phyloP scores from a whole-genome alignment of 495 filamentous ascomycete species.

The Cenococcum geophilum region DNA sequence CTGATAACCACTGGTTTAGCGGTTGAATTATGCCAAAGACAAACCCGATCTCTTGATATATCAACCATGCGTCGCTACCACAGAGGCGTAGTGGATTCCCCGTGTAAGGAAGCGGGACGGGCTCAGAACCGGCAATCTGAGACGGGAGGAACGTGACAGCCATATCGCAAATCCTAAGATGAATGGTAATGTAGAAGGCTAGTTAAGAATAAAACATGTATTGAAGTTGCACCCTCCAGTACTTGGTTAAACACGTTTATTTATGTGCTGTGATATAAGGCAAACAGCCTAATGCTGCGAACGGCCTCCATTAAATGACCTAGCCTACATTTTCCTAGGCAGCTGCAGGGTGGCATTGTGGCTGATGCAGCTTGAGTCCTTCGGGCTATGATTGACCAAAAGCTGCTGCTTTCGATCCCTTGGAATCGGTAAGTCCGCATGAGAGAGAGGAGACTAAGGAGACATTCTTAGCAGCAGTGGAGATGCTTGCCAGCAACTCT shows the following conservation, averaged over 20 bases:
- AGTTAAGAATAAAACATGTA: not conserved
- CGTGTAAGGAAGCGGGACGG: conserved; percentile 21
- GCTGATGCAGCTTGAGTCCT: not conserved
- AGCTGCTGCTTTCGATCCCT: not conserved
- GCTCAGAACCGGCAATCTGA: conserved; percentile 3
- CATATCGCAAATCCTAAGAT: not conserved
- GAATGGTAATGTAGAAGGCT: not conserved
- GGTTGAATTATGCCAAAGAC: conserved; percentile 21
- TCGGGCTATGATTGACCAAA: not conserved
- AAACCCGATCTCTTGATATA: conserved; percentile 6
- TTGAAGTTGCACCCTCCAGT: not conserved
- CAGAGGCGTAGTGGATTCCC: conserved; percentile 18
- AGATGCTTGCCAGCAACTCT: not conserved
- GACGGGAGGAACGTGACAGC: conserved; percentile 16
- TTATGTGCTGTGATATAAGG: not conserved
- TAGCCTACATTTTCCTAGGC: not conserved
- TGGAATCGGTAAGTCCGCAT: not conserved
- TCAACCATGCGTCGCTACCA: conserved; percentile 14
- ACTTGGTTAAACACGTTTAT: not conserved
- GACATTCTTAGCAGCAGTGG: not conserved
- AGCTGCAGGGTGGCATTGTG: not conserved
- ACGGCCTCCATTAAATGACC: not conserved
- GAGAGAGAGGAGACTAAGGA: not conserved
- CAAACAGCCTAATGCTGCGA: not conserved
- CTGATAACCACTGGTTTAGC: conserved; percentile 3